phyloP scores from a whole-genome alignment of 306 rosid species.

The Sechiopsis laciniata region DNA sequence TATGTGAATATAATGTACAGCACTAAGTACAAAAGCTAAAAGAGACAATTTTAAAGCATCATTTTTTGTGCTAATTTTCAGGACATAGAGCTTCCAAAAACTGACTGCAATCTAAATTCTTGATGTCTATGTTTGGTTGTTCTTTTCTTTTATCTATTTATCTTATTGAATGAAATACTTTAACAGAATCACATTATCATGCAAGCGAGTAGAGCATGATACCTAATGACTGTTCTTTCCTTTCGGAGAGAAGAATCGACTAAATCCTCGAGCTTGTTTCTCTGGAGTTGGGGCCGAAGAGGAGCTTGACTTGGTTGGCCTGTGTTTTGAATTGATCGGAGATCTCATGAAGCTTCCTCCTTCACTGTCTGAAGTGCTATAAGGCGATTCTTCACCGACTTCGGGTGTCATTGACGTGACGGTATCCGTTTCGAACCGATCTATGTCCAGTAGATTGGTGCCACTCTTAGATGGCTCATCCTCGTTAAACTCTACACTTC shows the following conservation, averaged over 20 bases:
- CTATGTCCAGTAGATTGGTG: conserved; percentile 43
- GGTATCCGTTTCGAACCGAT: conserved; percentile 42
- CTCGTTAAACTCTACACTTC: conserved; percentile 37
- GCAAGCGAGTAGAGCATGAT: conserved; percentile 35
- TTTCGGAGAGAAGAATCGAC: conserved; percentile 92
- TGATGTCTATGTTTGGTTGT: conserved; percentile 26
- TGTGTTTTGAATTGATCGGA: conserved; percentile 45
- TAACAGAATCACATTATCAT: conserved; percentile 21
- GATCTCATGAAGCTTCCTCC: conserved; percentile 48
- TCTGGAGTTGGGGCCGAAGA: conserved; percentile 76
- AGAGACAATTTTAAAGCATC: conserved; percentile 23
- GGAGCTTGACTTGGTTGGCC: conserved; percentile 63
- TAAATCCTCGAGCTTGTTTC: conserved; percentile 73
- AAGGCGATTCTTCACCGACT: conserved; percentile 44
- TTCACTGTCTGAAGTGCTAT: conserved; percentile 59
- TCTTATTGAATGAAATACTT: conserved; percentile 25
- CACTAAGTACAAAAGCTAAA: neutral
- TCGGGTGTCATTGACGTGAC: conserved; percentile 33
- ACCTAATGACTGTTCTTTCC: conserved; percentile 57
- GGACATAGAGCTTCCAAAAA: conserved; percentile 36
- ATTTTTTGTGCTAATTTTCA: conserved; percentile 53
- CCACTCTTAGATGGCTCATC: conserved; percentile 48
- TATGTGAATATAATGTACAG: conserved; percentile 38
- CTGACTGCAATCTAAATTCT: conserved; percentile 28
- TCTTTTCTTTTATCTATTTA: conserved; percentile 35